These are phyloP conservation scores for Rubroboletus satanas DNA, from an alignment of 768 basidiomycete genomes.

Conservation along the genomic window DNA sequence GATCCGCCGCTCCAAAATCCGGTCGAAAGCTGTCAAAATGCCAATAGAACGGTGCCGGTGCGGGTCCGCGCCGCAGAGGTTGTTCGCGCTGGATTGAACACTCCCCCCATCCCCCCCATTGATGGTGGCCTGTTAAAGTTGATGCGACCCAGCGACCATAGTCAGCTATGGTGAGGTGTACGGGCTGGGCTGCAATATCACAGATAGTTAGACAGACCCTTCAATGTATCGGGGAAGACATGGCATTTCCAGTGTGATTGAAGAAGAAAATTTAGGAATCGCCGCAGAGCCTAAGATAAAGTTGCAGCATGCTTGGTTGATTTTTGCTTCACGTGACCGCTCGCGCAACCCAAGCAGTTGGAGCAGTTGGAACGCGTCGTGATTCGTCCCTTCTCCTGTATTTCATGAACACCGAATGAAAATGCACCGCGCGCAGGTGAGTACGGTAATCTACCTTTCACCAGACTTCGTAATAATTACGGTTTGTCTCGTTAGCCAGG, in stretches of 20 bases:
- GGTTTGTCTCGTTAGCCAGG: slow-evolving; percentile 2
- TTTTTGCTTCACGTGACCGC: slow-evolving; percentile 26
- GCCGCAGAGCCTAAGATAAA: neutral
- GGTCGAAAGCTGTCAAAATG: neutral
- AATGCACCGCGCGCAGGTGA: slow-evolving; percentile 20
- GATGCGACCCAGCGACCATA: neutral
- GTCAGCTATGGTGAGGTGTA: neutral
- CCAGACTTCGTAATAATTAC: neutral
- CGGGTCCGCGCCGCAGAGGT: neutral
- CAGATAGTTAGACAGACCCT: neutral
- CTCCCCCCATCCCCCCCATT: neutral
- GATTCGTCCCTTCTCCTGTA: neutral
- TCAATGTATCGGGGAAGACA: neutral
- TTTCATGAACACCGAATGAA: neutral
- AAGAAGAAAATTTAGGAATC: neutral
- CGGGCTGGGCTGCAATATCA: neutral
- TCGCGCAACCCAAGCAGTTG: neutral
- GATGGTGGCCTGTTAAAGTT: neutral
- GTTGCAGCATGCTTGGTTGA: slow-evolving; percentile 9
- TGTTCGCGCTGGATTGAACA: neutral
- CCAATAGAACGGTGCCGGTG: neutral
- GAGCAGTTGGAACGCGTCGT: neutral
- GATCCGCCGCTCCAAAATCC: neutral
- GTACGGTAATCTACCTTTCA: neutral
- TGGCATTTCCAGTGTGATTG: neutral